Percentiles rank a stretch among this genome's conserved stretches.
phyloP scores from a whole-genome alignment of 495 filamentous ascomycete species.

The Xylaria grammica region DNA sequence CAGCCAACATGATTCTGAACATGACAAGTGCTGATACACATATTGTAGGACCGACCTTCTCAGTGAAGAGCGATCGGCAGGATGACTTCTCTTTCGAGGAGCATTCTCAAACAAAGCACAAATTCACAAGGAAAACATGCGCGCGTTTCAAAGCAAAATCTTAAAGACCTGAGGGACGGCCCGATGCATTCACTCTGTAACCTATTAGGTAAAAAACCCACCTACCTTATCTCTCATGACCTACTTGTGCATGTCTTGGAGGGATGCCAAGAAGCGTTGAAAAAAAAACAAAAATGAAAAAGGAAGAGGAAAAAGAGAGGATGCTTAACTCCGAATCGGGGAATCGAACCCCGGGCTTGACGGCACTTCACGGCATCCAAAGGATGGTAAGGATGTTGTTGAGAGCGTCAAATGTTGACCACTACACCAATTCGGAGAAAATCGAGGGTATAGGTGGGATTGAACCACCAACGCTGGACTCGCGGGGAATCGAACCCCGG shows the following conservation, averaged over 20 bases:
- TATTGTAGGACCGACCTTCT: too few relatives aligned
- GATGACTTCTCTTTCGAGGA: neutral
- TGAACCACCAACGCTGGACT: slow-evolving; percentile 33
- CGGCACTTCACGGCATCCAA: slow-evolving; percentile 23
- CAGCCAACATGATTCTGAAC: too few relatives aligned
- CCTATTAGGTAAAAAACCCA: slow-evolving; percentile 2
- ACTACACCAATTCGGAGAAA: slow-evolving; percentile 43
- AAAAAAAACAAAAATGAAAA: neutral
- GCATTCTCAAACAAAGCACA: neutral
- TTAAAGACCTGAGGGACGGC: slow-evolving; percentile 12
- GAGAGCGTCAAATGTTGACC: slow-evolving; percentile 45
- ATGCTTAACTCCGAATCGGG: slow-evolving; percentile 39
- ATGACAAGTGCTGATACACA: too few relatives aligned
- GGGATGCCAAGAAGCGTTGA: neutral
- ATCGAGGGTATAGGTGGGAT: slow-evolving; percentile 13
- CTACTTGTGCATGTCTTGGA: neutral
- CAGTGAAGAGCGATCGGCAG: neutral
- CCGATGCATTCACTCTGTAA: slow-evolving; percentile 1
- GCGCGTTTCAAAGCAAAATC: neutral
- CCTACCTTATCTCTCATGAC: neutral
- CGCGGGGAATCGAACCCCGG: slow-evolving; percentile 65
- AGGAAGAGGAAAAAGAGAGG: neutral
- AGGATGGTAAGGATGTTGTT: neutral
- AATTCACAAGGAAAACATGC: slow-evolving; percentile 9
- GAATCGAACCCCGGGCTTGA: slow-evolving; percentile 47